A percentile compares a stretch with the other conserved stretches of the same genome.
These are phyloP conservation scores for Aspergillus aculeatus DNA, from an alignment of 2,329 filamentous ascomycete genomes.

Conservation along the genomic window DNA sequence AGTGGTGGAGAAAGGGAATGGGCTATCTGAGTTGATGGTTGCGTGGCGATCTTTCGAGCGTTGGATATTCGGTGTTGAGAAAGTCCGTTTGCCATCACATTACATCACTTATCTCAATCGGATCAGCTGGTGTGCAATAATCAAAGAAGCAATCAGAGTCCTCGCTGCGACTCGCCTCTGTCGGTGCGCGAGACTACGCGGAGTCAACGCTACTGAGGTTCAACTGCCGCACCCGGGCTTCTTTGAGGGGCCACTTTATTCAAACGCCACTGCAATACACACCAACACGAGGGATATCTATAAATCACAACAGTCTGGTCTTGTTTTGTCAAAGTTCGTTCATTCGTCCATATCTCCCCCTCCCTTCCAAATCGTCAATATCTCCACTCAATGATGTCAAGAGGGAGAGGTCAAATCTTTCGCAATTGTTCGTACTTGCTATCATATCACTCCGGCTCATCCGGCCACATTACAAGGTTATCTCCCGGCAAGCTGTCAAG, in stretches of 20 bases:
- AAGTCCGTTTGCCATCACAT: background rate
- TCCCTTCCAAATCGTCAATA: background rate
- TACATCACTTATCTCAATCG: background rate
- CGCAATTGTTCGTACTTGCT: too few relatives aligned
- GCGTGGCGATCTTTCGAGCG: background rate
- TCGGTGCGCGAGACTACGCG: background rate
- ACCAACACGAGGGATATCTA: background rate
- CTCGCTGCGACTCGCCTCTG: background rate
- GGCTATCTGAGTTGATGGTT: constrained; percentile 40
- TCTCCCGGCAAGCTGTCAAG: constrained; percentile 17
- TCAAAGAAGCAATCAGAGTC: too few relatives aligned
- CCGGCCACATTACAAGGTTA: constrained; percentile 13
- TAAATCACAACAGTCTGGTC: too few relatives aligned
- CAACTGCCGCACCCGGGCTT: background rate
- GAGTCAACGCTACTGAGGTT: background rate
- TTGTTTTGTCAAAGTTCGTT: too few relatives aligned
- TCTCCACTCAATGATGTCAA: background rate
- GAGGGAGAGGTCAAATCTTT: too few relatives aligned
- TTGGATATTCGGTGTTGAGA: background rate
- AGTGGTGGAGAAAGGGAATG: constrained; percentile 70
- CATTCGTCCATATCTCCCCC: too few relatives aligned
- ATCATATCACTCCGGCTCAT: background rate
- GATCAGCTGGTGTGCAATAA: background rate
- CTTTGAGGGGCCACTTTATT: background rate
- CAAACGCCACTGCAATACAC: background rate